Percentiles rank a stretch among this genome's conserved stretches.
Evolutionary conservation across 2,329 filamentous ascomycete genomes (phyloP).

Genomic region (Neoarthrinium moseri): DNA sequence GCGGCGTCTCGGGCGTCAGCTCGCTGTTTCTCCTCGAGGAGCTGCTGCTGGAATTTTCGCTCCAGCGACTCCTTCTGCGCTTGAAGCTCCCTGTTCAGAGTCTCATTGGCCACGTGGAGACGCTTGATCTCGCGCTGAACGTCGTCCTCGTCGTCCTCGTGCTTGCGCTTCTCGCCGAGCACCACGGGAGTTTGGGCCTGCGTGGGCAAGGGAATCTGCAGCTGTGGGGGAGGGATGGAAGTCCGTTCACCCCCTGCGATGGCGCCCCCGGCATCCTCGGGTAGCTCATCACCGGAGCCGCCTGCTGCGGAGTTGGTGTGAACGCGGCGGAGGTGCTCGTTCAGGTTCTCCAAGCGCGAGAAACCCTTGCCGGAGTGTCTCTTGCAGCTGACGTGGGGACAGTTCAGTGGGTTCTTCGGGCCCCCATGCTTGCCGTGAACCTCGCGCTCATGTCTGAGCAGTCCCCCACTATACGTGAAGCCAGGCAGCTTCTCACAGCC

Average conservation of each 20-base stretch:
- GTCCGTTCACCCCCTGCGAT: neutral
- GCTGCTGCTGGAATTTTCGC: too few relatives aligned
- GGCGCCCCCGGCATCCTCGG: constrained; percentile 39
- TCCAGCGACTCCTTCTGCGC: constrained; percentile 38
- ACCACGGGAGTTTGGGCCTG: constrained; percentile 11
- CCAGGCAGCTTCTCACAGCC: constrained; percentile 89
- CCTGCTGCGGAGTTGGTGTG: constrained; percentile 55
- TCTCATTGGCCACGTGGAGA: constrained; percentile 63
- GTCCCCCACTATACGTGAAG: constrained; percentile 91
- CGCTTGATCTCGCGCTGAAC: constrained; percentile 66
- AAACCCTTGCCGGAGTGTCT: constrained; percentile 86
- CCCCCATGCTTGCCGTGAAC: constrained; percentile 90
- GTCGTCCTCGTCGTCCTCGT: constrained; percentile 33
- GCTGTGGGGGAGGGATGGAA: neutral
- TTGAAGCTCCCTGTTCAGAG: constrained; percentile 50
- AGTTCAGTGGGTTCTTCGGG: constrained; percentile 83
- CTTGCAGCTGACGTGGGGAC: constrained; percentile 84
- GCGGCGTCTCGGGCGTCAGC: constrained; percentile 6
- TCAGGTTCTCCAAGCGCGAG: constrained; percentile 88
- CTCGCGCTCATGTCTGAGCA: constrained; percentile 87
- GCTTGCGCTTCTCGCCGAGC: constrained; percentile 48
- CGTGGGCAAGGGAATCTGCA: constrained; percentile 9
- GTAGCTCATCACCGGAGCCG: constrained; percentile 26
- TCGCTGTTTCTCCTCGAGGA: neutral
- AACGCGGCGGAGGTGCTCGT: constrained; percentile 89